Evolutionary conservation across 169 alveolate species (phyloP).

Genomic region (Eimeria acervulina): DNA sequence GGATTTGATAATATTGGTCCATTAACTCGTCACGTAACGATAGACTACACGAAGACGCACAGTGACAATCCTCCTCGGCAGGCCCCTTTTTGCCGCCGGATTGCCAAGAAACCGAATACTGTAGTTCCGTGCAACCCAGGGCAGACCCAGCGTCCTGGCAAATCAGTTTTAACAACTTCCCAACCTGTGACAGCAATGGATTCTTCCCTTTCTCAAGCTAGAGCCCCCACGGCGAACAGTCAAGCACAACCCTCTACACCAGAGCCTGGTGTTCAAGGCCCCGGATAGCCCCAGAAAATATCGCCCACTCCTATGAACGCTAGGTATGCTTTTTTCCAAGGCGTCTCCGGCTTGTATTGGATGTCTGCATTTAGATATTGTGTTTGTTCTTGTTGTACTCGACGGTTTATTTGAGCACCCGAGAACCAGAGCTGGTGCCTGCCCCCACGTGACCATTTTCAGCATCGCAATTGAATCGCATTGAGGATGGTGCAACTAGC

Average conservation of each 20-base stretch:
- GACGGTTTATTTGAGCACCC: background rate
- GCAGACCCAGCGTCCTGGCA: background rate
- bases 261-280: background rate
- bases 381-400: background rate
- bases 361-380: background rate
- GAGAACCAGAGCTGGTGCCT: background rate
- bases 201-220: constrained; percentile 16
- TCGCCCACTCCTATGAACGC: background rate
- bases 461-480: background rate
- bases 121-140: background rate
- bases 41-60: constrained; percentile 46
- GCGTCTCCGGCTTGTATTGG: too few relatives aligned
- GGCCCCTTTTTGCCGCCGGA: constrained; percentile 15
- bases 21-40: background rate
- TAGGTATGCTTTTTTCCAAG: too few relatives aligned
- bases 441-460: background rate
- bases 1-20: constrained; percentile 75
- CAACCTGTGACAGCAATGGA: background rate
- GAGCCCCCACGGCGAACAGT: background rate
- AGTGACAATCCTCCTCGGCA: constrained; percentile 5
- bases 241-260: background rate
- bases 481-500: background rate
- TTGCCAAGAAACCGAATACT: background rate
- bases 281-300: background rate
- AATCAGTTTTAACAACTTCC: background rate